These are phyloP conservation scores for Lentinula aciculospora DNA, from an alignment of 768 basidiomycete genomes.

Conservation along the genomic window DNA sequence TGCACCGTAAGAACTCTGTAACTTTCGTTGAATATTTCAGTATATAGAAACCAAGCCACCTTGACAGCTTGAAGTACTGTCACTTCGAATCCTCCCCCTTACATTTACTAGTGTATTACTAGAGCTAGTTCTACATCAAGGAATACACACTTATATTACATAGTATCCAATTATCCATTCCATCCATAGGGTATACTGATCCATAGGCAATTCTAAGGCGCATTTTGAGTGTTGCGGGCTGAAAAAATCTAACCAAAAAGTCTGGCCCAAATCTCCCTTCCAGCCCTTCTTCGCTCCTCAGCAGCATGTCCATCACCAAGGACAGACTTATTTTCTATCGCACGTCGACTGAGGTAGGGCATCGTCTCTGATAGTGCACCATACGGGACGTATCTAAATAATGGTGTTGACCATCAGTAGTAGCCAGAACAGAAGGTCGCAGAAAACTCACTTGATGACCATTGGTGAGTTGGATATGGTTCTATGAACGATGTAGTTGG, in stretches of 20 bases:
- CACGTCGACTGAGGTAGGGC: slow-evolving; percentile 85
- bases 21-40: too few species aligned
- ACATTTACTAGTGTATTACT: too few species aligned
- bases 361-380: slow-evolving; percentile 73
- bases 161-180: neutral
- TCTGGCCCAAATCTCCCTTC: slow-evolving; percentile 45
- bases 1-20: too few species aligned
- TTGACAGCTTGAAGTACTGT: too few species aligned
- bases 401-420: neutral
- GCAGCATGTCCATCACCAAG: slow-evolving; percentile 67
- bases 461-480: slow-evolving; percentile 55
- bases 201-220: too few species aligned
- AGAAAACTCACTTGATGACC: slow-evolving; percentile 58
- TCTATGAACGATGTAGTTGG: slow-evolving; percentile 57
- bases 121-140: too few species aligned
- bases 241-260: slow-evolving; percentile 21
- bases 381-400: slow-evolving; percentile 62
- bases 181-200: neutral
- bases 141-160: too few species aligned
- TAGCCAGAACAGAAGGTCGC: neutral
- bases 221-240: neutral
- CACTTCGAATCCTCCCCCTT: too few species aligned
- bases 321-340: slow-evolving; percentile 90
- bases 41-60: too few species aligned
- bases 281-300: slow-evolving; percentile 53